Evolutionary conservation across 768 basidiomycete genomes (phyloP).

Genomic region (Amanita exitialis): DNA sequence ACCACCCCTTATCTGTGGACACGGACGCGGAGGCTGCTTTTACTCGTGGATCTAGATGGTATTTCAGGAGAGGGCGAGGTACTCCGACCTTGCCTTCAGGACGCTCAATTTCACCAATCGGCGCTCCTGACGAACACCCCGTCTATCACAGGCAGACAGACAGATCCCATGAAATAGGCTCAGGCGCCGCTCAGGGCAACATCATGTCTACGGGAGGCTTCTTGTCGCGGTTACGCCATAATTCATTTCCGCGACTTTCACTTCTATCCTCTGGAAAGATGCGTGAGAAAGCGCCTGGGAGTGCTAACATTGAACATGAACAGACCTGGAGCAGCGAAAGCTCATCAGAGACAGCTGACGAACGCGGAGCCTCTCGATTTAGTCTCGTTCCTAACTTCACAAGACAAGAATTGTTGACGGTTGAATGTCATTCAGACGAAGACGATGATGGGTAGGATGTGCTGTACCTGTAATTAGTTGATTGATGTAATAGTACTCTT

Average conservation of each 20-base stretch:
- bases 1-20: constrained; percentile 60
- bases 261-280: constrained; percentile 21
- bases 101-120: neutral
- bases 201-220: constrained; percentile 20
- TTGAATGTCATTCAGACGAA: neutral
- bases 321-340: constrained; percentile 51
- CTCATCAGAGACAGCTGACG: constrained; percentile 30
- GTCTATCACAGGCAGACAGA: constrained; percentile 1
- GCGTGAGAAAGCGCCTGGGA: constrained; percentile 13
- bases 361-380: neutral
- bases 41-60: constrained; percentile 42
- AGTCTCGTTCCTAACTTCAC: neutral
- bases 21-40: constrained; percentile 74
- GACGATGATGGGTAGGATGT: neutral
- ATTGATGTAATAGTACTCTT: neutral
- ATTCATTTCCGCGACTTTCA: constrained; percentile 33
- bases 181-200: constrained; percentile 1
- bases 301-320: constrained; percentile 21
- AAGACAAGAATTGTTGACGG: neutral
- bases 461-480: neutral
- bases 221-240: constrained; percentile 31
- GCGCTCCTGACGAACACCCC: neutral
- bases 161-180: constrained; percentile 2
- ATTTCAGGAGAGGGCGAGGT: constrained; percentile 40
- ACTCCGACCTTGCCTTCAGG: constrained; percentile 17